Evolutionary conservation across 305 asterid genomes (phyloP), one percentile per base, ranked within the genome.

Genomic region (Fraxinus angustifolia): DNA sequence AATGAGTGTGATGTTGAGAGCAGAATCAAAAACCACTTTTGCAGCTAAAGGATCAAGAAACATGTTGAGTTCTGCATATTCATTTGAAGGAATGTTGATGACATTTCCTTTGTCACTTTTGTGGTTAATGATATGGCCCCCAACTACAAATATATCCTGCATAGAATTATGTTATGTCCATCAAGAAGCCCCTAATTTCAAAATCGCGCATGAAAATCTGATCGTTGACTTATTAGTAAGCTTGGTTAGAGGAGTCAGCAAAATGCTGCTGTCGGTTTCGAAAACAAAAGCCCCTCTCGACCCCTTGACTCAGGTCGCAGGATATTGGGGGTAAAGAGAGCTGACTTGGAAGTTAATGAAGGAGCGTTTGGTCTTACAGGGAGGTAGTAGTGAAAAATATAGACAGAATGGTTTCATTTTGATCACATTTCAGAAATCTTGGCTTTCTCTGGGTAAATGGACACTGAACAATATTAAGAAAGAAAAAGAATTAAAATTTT

Each of bases 11-110:
- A 93, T 90, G 10, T 86, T 89, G 31, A 85, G 87, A 16, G 84
- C 84, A 21, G 97, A 91, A 3, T 72, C 75, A 34, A 95, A 80
- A 73, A 95, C 97, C 56, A 76, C 79, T 73, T 91, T 87, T 80
- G 98, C 98, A 19, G 97, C 98, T 75, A 90, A 81, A 68, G 99
- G 98, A 56, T 95, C 98, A 77, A 95, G 94, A 90, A 90, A 93
- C 93, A 95, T 90, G 31, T 95, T 93, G 75, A 91, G 83, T 73
- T 95, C 98, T 19, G 98, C 93, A 58, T 87, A 87, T 83, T 85
- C 76, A 45, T 92, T 93, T 80, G 92, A 83, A 40, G 92, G 93
- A 81, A 86, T 86, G 85, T 88, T 91, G 75, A 91, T 74, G 28
- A 91, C 92, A 86, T 95, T 95, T 85, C 97, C 98, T 86, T 86